A percentile compares a stretch with the other conserved stretches of the same genome.
phyloP scores from a whole-genome alignment of 345 rosid species.

The Eucalyptus camaldulensis region DNA sequence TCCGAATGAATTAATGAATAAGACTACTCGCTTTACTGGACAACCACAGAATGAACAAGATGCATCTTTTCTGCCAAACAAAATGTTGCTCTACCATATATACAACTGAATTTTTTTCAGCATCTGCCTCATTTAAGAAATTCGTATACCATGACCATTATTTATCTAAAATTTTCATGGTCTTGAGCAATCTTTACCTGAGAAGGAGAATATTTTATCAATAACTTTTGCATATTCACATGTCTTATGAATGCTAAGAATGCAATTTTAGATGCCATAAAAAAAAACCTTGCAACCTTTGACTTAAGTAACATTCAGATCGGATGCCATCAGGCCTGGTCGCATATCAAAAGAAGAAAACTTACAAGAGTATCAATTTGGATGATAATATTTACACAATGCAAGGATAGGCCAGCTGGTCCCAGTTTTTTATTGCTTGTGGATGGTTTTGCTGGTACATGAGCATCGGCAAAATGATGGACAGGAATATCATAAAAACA shows the following conservation, averaged over 20 bases:
- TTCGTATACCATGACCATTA: neutral
- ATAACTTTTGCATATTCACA: neutral
- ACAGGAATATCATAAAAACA: neutral
- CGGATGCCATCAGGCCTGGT: neutral
- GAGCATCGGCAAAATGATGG: neutral
- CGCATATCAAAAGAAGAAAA: neutral
- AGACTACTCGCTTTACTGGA: neutral
- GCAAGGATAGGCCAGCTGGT: constrained; percentile 90
- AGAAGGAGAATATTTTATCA: neutral
- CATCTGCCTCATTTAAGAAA: neutral
- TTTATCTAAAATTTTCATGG: neutral
- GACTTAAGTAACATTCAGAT: neutral
- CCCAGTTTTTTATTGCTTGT: constrained; percentile 59
- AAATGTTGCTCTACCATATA: neutral
- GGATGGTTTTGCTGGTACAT: constrained; percentile 24
- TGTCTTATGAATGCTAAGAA: neutral
- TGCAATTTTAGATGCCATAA: neutral
- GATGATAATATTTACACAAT: constrained; percentile 86
- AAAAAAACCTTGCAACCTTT: neutral
- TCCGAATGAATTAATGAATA: neutral
- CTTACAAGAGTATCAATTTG: constrained; percentile 95
- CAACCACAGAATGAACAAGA: neutral
- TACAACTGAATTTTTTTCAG: neutral
- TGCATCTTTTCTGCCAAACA: neutral
- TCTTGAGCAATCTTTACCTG: neutral